Base-by-base conservation (phyloP, 345 rosid genomes). In the Cardamine occulta region DNA sequence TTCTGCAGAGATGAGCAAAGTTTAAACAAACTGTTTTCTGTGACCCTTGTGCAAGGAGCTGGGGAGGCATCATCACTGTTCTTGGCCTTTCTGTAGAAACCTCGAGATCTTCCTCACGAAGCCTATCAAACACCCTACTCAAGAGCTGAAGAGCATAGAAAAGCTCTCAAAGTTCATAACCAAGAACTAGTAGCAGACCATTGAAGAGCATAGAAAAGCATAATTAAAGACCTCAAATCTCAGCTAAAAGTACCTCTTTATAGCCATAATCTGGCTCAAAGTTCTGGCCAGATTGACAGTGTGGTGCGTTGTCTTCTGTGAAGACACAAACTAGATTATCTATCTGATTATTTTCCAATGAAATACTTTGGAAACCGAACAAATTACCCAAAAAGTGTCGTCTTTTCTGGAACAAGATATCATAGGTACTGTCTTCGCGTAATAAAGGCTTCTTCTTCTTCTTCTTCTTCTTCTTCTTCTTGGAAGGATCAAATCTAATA, bases 381-480 rank as follows among this genome's bases (percentile, higher is more conserved):
- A 2, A 23, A 10, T 23, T 74, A 86, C 96, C 93, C 3, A 86
- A 35, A 65, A 86, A 67, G 5, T 76, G 70, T 72, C 86, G 87
- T 23, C 87, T 85, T 86, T 86, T 85, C 73, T 88, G 93, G 45
- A 84, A 79, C 32, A 87, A 44, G 53, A 80, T 82, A 45, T 90
- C 91, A 67, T 84, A 81, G 26, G 85, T 64, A 56, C 81, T 88
- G 65, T 91, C 96, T 15, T 69, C 58, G 18, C 58, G 47, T 24
- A 0, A 66, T 58, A 24, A 74, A 59, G 8, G 86, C 63, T 12
- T 82, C 82, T 80, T 81, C 82, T 84, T 91, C 86, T 93, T 93
- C 82, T 80, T 81, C 82, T 84, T 91, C 86, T 93, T 93, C 84
- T 93, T 93, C 89, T 91, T 93, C 83, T 89, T 93, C 84, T 87